These are phyloP conservation scores for Cladosporium sp. DNA, from an alignment of 2,329 filamentous ascomycete species.

Conservation along the genomic window DNA sequence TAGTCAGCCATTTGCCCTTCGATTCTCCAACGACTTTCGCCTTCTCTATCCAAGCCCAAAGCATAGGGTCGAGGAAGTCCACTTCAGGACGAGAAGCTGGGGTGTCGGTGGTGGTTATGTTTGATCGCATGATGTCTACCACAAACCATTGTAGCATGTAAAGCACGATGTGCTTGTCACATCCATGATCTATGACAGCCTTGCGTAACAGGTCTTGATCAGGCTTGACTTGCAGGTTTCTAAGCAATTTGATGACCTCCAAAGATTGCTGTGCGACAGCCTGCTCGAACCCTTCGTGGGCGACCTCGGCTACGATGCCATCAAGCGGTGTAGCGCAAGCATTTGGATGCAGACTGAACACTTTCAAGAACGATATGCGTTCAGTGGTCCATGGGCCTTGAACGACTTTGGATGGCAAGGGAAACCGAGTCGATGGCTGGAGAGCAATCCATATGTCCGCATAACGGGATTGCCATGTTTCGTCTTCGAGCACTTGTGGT, in stretches of 20 bases:
- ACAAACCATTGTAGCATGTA: conserved; percentile 18
- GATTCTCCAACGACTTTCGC: conserved; percentile 20
- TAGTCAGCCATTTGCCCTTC: conserved; percentile 29
- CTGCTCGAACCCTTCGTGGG: conserved; percentile 24
- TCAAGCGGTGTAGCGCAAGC: conserved; percentile 2
- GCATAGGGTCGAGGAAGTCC: conserved; percentile 29
- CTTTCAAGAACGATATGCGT: conserved; percentile 15
- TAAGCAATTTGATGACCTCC: conserved; percentile 21
- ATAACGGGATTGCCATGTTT: background rate
- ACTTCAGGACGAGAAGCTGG: conserved; percentile 11
- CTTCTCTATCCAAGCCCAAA: conserved; percentile 34
- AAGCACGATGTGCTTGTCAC: conserved; percentile 25
- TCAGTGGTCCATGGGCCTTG: conserved; percentile 25
- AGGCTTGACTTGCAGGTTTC: conserved; percentile 21
- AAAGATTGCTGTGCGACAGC: conserved; percentile 24
- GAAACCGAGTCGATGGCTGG: conserved; percentile 17
- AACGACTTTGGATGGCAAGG: conserved; percentile 19
- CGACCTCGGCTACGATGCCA: conserved; percentile 23
- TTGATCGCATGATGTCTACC: conserved; percentile 2
- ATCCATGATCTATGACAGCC: conserved; percentile 31
- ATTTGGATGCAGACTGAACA: conserved; percentile 5
- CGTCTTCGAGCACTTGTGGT: background rate
- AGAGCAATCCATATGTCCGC: conserved; percentile 17
- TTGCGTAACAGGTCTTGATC: conserved; percentile 25
- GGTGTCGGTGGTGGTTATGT: background rate